phyloP scores from a whole-genome alignment of 1,139 yeast species.

The Scheffersomyces titani region DNA sequence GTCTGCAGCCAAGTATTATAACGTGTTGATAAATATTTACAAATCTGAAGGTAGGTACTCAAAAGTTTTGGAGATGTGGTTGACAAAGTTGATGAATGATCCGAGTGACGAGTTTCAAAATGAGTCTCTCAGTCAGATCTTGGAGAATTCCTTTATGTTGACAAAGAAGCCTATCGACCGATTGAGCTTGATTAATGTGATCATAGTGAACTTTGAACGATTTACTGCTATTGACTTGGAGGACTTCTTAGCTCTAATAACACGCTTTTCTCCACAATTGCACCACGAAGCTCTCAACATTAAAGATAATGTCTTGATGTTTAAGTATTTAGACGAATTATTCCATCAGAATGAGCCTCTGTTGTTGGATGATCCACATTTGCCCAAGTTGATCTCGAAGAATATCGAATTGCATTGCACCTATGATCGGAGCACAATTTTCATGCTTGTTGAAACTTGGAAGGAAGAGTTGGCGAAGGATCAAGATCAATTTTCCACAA shows the following conservation, averaged over 20 bases:
- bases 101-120: conserved; percentile 6
- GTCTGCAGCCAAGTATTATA: conserved; percentile 52
- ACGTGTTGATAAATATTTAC: conserved; percentile 61
- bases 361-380: conserved; percentile 2
- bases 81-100: conserved; percentile 15
- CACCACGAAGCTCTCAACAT: conserved; percentile 37
- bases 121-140: conserved; percentile 23
- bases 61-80: conserved; percentile 47
- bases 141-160: conserved; percentile 41
- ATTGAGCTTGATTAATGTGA: conserved; percentile 30
- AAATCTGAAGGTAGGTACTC: conserved; percentile 52
- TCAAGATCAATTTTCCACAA: conserved; percentile 14
- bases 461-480: conserved; percentile 13
- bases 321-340: conserved; percentile 27
- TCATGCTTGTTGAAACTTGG: conserved; percentile 17
- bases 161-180: conserved; percentile 33
- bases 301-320: conserved; percentile 22
- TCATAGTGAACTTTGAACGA: conserved; percentile 36
- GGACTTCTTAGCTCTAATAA: conserved; percentile 38
- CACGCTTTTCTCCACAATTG: conserved; percentile 35
- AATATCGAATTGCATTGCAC: conserved; percentile 34
- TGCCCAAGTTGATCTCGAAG: conserved; percentile 19
- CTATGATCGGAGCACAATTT: conserved; percentile 16
- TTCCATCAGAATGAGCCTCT: conserved; percentile 9
- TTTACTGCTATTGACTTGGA: conserved; percentile 36